Evolutionary conservation across 345 rosid genomes (phyloP), one percentile per base, ranked within the genome.

Genomic region (Populus deltoides): DNA sequence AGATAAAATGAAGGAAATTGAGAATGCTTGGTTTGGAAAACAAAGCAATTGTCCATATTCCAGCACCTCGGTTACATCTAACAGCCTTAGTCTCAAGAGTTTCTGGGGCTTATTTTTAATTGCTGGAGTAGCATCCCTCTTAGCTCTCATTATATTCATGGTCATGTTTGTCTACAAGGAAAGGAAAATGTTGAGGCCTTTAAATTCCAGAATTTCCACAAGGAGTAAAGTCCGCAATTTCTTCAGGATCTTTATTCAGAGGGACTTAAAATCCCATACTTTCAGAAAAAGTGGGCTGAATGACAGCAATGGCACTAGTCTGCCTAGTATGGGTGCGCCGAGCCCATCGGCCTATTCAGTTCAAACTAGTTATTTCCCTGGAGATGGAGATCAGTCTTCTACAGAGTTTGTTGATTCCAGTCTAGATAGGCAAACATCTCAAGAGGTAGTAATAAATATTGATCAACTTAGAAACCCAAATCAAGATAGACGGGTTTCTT

Each of bases 31-130:
- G 81, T 62, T 82, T 51, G 71, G 77, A 8, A 62, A 49, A 35
- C 35, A 69, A 17, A 27, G 5, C 57, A 39, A 3, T 3, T 55
- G 72, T 20, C 25, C 20, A 20, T 35, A 33, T 72, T 1, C 11
- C 24, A 59, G 45, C 20, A 38, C 12, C 8, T 43, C 35, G 2
- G 27, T 71, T 71, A 31, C 70, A 7, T 43, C 70, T n/a, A 35
- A 8, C 11, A 77, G 77, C 47, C 77, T 81, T 18, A 35, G 84
- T 55, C 72, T 81, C 41, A 22, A 22, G 1, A 61, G 20, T 47
- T 78, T 70, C 72, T 76, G 74, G 77, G 76, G 80, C 0, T 36
- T 81, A 9, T 81, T 81, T 57, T 33, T 81, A 29, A 81, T 81
- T 49, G 70, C 74, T 17, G 77, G 80, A 39, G 6, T 45, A 57